Evolutionary conservation across 2,329 filamentous ascomycete genomes (phyloP), one percentile per base, ranked within the genome.

Genomic region (Ceratocystis cubensis): DNA sequence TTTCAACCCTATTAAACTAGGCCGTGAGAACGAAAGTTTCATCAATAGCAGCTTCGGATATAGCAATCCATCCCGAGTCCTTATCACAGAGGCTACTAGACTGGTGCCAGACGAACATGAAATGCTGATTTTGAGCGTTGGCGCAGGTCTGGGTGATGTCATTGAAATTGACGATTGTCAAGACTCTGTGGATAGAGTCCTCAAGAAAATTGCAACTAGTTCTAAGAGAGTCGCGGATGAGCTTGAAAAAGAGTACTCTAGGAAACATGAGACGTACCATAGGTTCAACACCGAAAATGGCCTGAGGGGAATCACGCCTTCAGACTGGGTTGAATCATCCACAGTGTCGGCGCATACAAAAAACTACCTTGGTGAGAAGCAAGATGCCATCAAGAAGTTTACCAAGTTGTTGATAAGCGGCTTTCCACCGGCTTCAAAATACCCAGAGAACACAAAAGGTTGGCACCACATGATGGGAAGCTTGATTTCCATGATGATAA

Each of bases 1-100:
- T 65, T 75, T 75, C 68, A 71, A 74, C 37, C 68, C 73, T 2
- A 71, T 73, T 37, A 65, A 69, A 28, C 13, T 73, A 7, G 72
- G 72, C 37, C 69, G 71, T 6, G 70, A 73, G 10, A 66, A 65
- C 2, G 66, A 72, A 1, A 71, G 72, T n/a, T 74, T 72, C 46
- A 69, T 75, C 33, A 73, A 75, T 61, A 72, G 71, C 1, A 73
- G 69, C 0, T 71, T 75, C 71, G 71, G 2, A 2, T 22, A 22
- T 22, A 22, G 22, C 22, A 22, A 22, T 22, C 22, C 22, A 22
- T 22, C 0, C 59, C 69, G 73, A 22, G 68, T 72, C 1, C 68
- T 75, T 13, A 71, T 75, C 8, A 62, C 70, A 3, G 73, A 74
- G 64, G 74, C 74, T 6, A 46, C 66, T 46, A 67, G 70, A 56